Percentiles rank a stretch among this genome's conserved stretches.
These are phyloP conservation scores for Colletotrichum costaricense DNA, from an alignment of 2,329 filamentous ascomycete genomes.

Conservation along the genomic window DNA sequence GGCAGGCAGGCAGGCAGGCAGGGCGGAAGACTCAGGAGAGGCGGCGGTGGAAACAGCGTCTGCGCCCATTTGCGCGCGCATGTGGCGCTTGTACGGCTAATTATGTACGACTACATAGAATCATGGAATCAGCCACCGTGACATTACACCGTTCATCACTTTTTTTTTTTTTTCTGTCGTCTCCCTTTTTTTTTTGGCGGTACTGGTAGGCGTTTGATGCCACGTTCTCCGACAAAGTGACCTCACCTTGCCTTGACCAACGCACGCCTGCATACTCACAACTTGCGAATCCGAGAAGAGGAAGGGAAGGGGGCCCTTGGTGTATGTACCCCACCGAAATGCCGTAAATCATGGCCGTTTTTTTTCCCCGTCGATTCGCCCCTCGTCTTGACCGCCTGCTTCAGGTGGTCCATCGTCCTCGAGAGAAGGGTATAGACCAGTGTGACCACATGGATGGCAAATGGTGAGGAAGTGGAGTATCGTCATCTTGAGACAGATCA, in stretches of 20 bases:
- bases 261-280: neutral
- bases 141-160: slow-evolving; percentile 12
- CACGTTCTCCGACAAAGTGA: neutral
- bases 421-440: too few species aligned
- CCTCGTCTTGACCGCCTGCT: too few species aligned
- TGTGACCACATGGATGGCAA: too few species aligned
- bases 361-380: too few species aligned
- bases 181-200: too few species aligned
- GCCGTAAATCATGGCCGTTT: neutral
- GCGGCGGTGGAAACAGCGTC: slow-evolving; percentile 24
- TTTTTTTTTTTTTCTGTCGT: neutral
- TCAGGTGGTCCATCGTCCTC: too few species aligned
- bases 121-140: slow-evolving; percentile 34
- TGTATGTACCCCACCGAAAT: too few species aligned
- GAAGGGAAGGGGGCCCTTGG: too few species aligned
- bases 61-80: slow-evolving; percentile 9
- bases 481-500: too few species aligned
- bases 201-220: neutral
- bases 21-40: neutral
- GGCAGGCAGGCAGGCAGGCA: neutral
- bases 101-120: slow-evolving; percentile 36
- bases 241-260: neutral
- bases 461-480: too few species aligned
- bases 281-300: too few species aligned
- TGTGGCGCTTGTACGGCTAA: slow-evolving; percentile 33